These are phyloP conservation scores for Cercospora citrullina DNA, from an alignment of 2,329 filamentous ascomycete genomes.

Conservation along the genomic window DNA sequence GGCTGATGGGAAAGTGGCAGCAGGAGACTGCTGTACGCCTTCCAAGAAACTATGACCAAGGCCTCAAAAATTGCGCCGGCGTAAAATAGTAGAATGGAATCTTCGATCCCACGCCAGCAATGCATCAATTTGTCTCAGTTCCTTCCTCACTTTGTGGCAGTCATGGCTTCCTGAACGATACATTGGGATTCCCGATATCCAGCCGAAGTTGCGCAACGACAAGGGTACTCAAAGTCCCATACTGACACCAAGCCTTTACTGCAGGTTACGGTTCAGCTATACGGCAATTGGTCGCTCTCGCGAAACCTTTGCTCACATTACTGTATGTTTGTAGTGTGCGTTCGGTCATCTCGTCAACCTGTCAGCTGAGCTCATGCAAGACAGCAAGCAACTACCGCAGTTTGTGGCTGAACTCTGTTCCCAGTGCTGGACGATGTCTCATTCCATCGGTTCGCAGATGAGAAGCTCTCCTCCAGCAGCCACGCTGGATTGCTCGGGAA, in stretches of 20 bases:
- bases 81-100: background rate
- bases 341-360: no score
- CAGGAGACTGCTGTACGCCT: constrained; percentile 23
- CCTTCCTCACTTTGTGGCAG: background rate
- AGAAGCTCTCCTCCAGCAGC: no score
- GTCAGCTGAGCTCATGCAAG: no score
- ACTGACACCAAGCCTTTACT: background rate
- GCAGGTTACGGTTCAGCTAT: background rate
- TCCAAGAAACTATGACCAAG: constrained; percentile 20
- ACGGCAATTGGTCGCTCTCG: background rate
- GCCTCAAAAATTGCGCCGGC: no score
- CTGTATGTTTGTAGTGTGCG: no score
- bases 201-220: background rate
- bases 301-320: background rate
- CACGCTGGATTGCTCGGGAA: no score
- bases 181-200: background rate
- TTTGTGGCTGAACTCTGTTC: no score
- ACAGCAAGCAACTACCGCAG: no score
- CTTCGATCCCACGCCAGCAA: background rate
- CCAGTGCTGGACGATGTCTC: no score
- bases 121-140: background rate
- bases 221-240: background rate
- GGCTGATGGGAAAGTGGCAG: constrained; percentile 20
- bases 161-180: background rate
- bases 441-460: no score